Percentiles rank a stretch among this genome's conserved stretches.
These are phyloP conservation scores for Scenedesmus sp. DNA, from an alignment of 163 green algal genomes.

Conservation along the genomic window DNA sequence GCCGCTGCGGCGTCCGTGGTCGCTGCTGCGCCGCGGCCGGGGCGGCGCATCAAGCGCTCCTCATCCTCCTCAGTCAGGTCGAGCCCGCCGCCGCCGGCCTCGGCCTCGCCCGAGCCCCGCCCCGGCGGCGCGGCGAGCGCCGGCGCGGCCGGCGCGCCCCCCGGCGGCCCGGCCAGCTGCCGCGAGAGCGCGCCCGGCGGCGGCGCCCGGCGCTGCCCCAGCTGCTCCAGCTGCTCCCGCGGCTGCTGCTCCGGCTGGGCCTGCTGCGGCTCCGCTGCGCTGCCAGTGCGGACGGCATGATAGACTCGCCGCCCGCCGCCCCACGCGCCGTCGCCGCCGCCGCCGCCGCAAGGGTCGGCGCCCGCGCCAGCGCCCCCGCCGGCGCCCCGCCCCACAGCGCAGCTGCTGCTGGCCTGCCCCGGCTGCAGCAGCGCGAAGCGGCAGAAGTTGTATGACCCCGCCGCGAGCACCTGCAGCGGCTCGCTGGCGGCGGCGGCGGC, in stretches of 20 bases:
- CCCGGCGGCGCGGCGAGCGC: not conserved
- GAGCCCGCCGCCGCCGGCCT: not conserved
- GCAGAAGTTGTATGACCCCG: slow-evolving; percentile 43
- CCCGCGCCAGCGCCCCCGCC: not conserved
- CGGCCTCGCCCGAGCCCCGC: not conserved
- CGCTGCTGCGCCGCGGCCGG: too few species aligned
- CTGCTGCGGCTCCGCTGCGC: not conserved
- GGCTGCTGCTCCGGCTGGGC: not conserved
- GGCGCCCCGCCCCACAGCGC: not conserved
- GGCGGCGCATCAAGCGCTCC: slow-evolving; percentile 5
- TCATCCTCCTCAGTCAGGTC: slow-evolving; percentile 35
- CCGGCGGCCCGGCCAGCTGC: not conserved
- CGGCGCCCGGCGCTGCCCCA: not conserved
- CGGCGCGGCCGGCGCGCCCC: not conserved
- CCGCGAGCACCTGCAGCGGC: not conserved
- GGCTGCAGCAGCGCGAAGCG: slow-evolving; percentile 38
- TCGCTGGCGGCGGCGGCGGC: not conserved
- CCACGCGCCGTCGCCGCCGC: too few species aligned
- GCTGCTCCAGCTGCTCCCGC: not conserved
- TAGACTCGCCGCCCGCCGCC: too few species aligned
- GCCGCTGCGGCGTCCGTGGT: too few species aligned
- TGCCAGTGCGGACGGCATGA: not conserved
- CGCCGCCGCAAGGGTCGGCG: too few species aligned
- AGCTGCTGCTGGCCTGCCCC: slow-evolving; percentile 32
- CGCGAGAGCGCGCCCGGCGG: not conserved